Conservation (phyloP, 345 rosid genomes). For the Corymbia maculata region DNA sequence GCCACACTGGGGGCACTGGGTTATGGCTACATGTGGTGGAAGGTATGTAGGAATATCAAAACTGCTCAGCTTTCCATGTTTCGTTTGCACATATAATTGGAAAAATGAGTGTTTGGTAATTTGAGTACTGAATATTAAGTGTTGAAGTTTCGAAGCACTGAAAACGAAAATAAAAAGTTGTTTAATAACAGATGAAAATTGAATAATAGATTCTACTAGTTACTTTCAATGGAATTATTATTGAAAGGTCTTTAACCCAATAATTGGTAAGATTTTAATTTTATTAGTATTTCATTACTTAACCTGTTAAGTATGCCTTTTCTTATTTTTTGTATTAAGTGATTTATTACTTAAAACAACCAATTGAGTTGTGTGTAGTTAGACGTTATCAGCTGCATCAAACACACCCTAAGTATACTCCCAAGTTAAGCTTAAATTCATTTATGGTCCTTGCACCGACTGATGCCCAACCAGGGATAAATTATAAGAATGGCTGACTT, state of each 20-base stretch:
- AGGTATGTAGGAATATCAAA: slow-evolving; percentile 33
- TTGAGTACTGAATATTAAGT: not conserved
- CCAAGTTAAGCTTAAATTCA: not conserved
- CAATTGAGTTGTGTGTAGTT: not conserved
- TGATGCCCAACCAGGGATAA: not conserved
- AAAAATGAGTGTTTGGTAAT: not conserved
- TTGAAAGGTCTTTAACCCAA: not conserved
- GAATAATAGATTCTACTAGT: not conserved
- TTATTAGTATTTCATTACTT: not conserved
- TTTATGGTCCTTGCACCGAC: not conserved
- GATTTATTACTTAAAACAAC: not conserved
- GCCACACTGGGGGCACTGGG: slow-evolving; percentile 85
- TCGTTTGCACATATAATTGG: not conserved
- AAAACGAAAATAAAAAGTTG: not conserved
- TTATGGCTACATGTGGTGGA: slow-evolving; percentile 99
- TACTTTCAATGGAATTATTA: not conserved
- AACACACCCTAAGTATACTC: not conserved
- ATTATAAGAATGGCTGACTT: not conserved
- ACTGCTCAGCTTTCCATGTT: not conserved
- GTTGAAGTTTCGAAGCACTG: not conserved
- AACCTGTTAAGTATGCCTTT: not conserved
- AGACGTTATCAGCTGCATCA: not conserved
- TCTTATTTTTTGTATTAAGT: not conserved
- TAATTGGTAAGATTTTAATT: not conserved
- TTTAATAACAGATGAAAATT: not conserved